Evolutionary conservation across 805 yeast species (phyloP).

Genomic region (Saturnispora dispora): DNA sequence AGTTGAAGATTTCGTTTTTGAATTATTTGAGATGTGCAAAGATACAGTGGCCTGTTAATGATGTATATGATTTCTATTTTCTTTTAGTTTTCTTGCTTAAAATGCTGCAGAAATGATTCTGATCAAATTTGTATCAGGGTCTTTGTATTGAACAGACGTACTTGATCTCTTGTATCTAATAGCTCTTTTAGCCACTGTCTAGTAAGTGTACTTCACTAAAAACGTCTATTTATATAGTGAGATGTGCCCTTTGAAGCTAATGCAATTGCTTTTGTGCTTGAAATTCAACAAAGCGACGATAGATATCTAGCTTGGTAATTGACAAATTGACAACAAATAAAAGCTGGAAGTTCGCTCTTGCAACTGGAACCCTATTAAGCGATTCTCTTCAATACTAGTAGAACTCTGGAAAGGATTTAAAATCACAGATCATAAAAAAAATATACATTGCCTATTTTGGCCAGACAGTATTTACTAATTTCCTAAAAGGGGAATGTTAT

Average conservation of each 20-base stretch:
- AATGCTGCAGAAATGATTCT: too few species aligned
- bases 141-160: too few species aligned
- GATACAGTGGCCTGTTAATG: not conserved
- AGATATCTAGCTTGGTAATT: not conserved
- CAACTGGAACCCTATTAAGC: not conserved
- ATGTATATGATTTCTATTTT: not conserved
- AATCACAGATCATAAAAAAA: not conserved
- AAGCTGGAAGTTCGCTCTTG: conserved; percentile 9
- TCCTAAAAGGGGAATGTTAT: conserved; percentile 13
- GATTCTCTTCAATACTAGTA: not conserved
- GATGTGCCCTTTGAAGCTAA: not conserved
- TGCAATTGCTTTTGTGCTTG: not conserved
- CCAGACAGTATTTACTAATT: conserved; percentile 11
- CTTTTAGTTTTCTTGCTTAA: too few species aligned
- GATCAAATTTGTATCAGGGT: too few species aligned
- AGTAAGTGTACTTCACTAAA: not conserved
- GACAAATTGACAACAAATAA: conserved; percentile 1
- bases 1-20: not conserved
- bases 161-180: not conserved
- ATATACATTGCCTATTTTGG: not conserved
- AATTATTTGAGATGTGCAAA: not conserved
- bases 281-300: not conserved
- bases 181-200: not conserved
- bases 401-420: not conserved
- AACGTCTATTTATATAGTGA: not conserved